Evolutionary conservation across 176 grass and related monocot species (phyloP), one percentile per base, ranked within the genome.

Genomic region (Oryza glaberrima): DNA sequence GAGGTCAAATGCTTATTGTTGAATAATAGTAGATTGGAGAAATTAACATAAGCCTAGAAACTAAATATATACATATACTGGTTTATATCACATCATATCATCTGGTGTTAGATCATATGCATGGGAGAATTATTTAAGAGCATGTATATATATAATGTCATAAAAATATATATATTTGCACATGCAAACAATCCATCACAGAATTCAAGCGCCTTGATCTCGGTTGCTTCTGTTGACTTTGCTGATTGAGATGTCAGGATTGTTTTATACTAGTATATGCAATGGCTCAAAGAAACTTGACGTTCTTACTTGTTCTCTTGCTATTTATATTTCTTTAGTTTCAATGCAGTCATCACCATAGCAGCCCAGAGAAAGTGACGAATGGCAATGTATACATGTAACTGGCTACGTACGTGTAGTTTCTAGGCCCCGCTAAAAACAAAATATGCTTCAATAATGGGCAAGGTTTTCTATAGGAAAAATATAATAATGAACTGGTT

Each of bases 191-290:
- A 19, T 86, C 75, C 69, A 83, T 58, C 69, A 65, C 69, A 61
- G 16, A 90, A 87, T 84, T 80, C 80, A 90, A 80, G 89, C 41
- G 38, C 76, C 76, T 44, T 76, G 61, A 44, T 70, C 75, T 84
- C 47, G 49, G 84, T 87, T 84, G 70, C 81, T 76, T 87, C 22
- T 84, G 81, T 76, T 84, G 84, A 84, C 84, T 87, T 87, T 11
- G 64, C 13, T 84, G 85, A 90, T 84, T 76, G 76, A 69, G 80
- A 90, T 44, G 65, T 80, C 45, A 51, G 71, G 63, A 75, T 80
- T 87, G 81, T 84, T 83, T 70, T 80, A 38, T 38, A 38, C 5
- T 38, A 36, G 6, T 40, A 41, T 41, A 30, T 76, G 30, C 7
- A 51, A 65, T 65, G 75, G 60, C 20, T 25, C 4, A 25, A 69